Percentiles rank a stretch among this genome's conserved stretches.
These are phyloP conservation scores for Coniferiporia weirii DNA, from an alignment of 1,284 basidiomycete species.

Conservation along the genomic window DNA sequence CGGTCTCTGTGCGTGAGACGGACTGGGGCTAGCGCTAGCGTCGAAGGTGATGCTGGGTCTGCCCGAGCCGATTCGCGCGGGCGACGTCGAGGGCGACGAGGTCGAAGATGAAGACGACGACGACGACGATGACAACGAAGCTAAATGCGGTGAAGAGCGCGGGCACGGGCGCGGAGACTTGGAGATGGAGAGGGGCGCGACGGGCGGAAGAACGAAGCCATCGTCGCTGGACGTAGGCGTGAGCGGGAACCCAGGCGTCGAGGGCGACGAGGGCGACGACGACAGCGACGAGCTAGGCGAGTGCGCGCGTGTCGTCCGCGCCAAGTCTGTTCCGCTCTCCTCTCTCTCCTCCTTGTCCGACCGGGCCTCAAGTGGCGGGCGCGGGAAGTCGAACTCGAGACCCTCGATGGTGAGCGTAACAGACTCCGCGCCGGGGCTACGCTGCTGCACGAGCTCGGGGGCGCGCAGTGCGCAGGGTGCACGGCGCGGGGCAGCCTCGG, in stretches of 20 bases:
- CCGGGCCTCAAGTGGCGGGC: conserved; percentile 7
- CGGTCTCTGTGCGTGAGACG: too few species aligned
- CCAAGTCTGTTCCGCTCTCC: conserved; percentile 6
- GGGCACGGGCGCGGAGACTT: conserved; percentile 24
- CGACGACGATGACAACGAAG: too few species aligned
- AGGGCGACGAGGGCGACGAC: conserved; percentile 17
- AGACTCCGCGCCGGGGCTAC: neutral
- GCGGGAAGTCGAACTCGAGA: conserved; percentile 9
- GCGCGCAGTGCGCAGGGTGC: neutral
- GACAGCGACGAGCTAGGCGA: conserved; percentile 27
- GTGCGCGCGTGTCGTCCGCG: conserved; percentile 21
- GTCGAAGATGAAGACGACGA: too few species aligned
- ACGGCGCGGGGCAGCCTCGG: neutral
- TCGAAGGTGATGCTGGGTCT: too few species aligned
- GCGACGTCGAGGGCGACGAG: too few species aligned
- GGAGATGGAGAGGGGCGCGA: conserved; percentile 35
- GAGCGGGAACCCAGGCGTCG: conserved; percentile 29
- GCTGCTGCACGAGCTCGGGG: conserved; percentile 2
- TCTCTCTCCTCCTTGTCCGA: conserved; percentile 6
- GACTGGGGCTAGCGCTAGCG: too few species aligned
- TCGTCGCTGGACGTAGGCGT: conserved; percentile 39
- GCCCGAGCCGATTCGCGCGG: too few species aligned
- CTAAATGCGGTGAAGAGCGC: neutral
- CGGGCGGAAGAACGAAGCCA: conserved; percentile 27
- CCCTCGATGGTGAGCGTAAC: conserved; percentile 8